phyloP scores from a whole-genome alignment of 352 stramenopile species.

The Aphanomyces invadans region DNA sequence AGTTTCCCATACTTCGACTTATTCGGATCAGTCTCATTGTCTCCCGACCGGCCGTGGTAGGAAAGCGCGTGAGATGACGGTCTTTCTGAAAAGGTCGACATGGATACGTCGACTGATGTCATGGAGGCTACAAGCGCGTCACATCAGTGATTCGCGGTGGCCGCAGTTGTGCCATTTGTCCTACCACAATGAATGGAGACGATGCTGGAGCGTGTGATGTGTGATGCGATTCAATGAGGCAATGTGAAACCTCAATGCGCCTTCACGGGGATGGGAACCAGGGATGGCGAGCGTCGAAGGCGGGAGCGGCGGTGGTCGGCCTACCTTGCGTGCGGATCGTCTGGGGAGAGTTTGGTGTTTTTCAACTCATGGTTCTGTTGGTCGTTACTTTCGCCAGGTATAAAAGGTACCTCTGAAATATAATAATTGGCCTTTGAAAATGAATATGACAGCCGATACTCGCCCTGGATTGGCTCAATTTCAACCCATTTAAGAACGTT shows the following conservation, averaged over 20 bases:
- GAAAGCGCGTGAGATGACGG: neutral
- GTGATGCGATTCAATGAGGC: neutral
- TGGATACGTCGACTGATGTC: slow-evolving; percentile 17
- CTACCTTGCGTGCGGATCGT: neutral
- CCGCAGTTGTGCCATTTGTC: neutral
- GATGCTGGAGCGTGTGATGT: neutral
- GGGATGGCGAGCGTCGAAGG: neutral
- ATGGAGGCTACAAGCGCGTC: neutral
- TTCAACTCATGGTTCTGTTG: slow-evolving; percentile 24
- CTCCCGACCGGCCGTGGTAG: neutral
- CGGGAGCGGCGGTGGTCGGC: neutral
- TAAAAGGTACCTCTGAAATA: slow-evolving; percentile 20
- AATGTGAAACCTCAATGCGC: neutral
- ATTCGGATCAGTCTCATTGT: neutral
- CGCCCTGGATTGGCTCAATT: neutral
- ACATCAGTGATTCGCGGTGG: neutral
- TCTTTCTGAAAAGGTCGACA: slow-evolving; percentile 2
- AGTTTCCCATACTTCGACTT: slow-evolving; percentile 6
- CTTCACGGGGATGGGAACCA: neutral
- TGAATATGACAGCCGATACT: neutral
- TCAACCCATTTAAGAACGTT: neutral
- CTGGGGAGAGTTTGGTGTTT: slow-evolving; percentile 17
- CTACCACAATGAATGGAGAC: neutral
- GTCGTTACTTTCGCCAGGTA: slow-evolving; percentile 24
- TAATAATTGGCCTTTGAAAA: neutral